Base-by-base conservation (phyloP, 768 basidiomycete genomes). In the Hemileccinum rubropunctum region DNA sequence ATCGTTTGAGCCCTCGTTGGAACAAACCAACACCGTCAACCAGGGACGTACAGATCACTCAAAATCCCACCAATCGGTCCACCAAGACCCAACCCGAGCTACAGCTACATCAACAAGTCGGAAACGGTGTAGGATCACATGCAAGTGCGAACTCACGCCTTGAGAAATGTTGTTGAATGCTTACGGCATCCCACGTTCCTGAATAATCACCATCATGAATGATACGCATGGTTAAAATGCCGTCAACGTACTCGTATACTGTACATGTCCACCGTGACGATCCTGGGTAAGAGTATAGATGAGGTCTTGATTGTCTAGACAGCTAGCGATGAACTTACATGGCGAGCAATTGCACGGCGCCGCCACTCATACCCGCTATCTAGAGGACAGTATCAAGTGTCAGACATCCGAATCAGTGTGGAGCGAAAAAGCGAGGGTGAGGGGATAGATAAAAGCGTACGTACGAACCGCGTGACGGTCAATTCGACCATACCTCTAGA, bases 381-480 rank as follows among this genome's bases (percentile, higher is more conserved):
- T 62, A n/a, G n/a, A 17, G 4, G 18, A 6, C 7, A 10, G 17
- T 20, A 7, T 11, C 8, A 20, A 6, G 11, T 28, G 17, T n/a
- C n/a, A n/a, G n/a, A n/a, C n/a, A n/a, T n/a, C n/a, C n/a, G n/a
- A n/a, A n/a, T n/a, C n/a, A n/a, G n/a, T n/a, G n/a, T n/a, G n/a
- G n/a, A n/a, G n/a, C n/a, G n/a, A n/a, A n/a, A 5, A 13, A 6
- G n/a, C 10, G 20, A 3, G 4, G 15, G 28, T 7, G 17, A 3
- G 15, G 20, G 6, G 14, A 21, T 11, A 13, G n/a, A 3, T 6
- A n/a, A n/a, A 17, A 12, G 67, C n/a, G 18, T 49, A 58, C 84
- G 45, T 58, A 89, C 86, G 58, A 89, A 90, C 65, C 88, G 73
- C 1, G 85, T 80, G 2, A 75, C 61, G 40, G 91, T 84, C 15